Percentiles rank a stretch among this genome's conserved stretches.
These are phyloP conservation scores for Acrodontium crateriforme DNA, from an alignment of 2,329 filamentous ascomycete species.

Conservation along the genomic window DNA sequence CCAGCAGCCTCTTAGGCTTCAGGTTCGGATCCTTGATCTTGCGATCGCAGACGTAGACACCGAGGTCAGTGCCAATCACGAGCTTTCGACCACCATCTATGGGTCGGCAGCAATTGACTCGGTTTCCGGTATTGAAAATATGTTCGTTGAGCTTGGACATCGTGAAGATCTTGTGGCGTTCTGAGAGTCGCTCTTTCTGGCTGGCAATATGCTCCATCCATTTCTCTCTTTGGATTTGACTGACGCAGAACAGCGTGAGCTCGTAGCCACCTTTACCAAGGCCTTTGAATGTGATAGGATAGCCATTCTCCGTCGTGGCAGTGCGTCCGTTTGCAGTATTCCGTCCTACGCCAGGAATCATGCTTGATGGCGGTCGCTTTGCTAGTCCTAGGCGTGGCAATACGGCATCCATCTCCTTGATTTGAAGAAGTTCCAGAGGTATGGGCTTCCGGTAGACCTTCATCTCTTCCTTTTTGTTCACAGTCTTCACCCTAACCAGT, in stretches of 20 bases:
- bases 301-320: conserved; percentile 58
- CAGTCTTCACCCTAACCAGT: conserved; percentile 77
- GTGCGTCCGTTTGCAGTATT: conserved; percentile 35
- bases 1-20: conserved; percentile 70
- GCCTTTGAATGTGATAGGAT: conserved; percentile 92
- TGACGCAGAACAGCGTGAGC: conserved; percentile 73
- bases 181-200: conserved; percentile 74
- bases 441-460: conserved; percentile 94
- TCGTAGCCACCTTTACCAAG: conserved; percentile 93
- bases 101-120: conserved; percentile 88
- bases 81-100: conserved; percentile 92
- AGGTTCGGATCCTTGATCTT: conserved; percentile 65
- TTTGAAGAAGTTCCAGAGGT: conserved; percentile 80
- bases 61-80: conserved; percentile 85
- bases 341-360: conserved; percentile 46
- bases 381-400: conserved; percentile 66
- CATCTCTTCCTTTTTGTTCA: conserved; percentile 85
- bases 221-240: conserved; percentile 76
- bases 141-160: conserved; percentile 62
- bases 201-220: conserved; percentile 93
- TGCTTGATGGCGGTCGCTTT: conserved; percentile 77
- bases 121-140: conserved; percentile 79
- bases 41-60: conserved; percentile 83
- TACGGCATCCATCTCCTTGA: conserved; percentile 94
- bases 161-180: conserved; percentile 57